Conservation (phyloP, 2,329 filamentous ascomycete species). For the Penicillium sp. region DNA sequence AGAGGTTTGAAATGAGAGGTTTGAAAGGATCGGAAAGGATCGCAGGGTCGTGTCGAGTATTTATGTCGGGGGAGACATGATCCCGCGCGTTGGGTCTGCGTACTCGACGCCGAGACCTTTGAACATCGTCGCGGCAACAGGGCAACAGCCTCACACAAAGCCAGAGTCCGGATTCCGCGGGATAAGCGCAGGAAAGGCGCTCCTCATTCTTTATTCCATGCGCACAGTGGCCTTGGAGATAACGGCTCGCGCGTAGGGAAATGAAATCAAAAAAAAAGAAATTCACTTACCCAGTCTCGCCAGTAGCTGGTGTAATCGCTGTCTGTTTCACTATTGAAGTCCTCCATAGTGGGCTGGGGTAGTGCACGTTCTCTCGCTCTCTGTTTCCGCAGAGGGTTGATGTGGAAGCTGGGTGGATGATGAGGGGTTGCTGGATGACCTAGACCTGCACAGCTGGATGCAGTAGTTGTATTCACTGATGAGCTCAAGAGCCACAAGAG, state of each 20-base stretch:
- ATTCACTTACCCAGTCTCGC: constrained; percentile 88
- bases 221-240: background rate
- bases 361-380: background rate
- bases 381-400: constrained; percentile 11
- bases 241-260: background rate
- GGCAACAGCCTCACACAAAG: background rate
- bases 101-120: background rate
- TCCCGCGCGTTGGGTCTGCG: too few relatives aligned
- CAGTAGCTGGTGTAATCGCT: constrained; percentile 99
- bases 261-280: constrained; percentile 11
- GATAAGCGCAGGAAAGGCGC: background rate
- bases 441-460: constrained; percentile 7
- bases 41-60: background rate
- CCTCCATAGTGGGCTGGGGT: constrained; percentile 69
- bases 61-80: background rate
- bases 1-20: background rate
- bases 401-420: constrained; percentile 20
- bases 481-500: background rate
- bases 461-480: background rate
- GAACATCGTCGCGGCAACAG: background rate
- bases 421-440: constrained; percentile 18
- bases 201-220: background rate
- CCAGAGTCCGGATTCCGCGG: background rate
- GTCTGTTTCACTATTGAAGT: constrained; percentile 96
- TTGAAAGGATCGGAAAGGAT: background rate